These are phyloP conservation scores for Laetiporus sulphureus DNA, from an alignment of 1,284 basidiomycete genomes.

Conservation along the genomic window DNA sequence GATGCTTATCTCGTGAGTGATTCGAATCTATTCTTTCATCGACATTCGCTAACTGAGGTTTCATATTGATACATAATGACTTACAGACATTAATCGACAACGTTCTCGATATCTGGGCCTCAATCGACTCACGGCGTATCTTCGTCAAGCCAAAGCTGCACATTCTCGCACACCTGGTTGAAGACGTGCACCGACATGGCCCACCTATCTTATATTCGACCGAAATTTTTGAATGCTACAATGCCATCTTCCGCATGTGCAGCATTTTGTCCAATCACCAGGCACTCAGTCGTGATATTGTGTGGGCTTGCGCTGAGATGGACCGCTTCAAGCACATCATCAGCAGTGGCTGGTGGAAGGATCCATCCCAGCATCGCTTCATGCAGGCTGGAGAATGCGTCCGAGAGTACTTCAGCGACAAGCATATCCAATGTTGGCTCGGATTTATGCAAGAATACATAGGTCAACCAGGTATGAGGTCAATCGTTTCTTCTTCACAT, in stretches of 20 bases:
- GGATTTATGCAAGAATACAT: too few species aligned
- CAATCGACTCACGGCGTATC: slow-evolving; percentile 15
- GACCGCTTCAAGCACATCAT: slow-evolving; percentile 24
- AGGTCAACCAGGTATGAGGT: too few species aligned
- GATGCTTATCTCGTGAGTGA: slow-evolving; percentile 25
- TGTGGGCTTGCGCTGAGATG: slow-evolving; percentile 24
- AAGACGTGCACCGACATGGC: slow-evolving; percentile 16
- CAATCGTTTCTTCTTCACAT: too few species aligned
- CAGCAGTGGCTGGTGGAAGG: slow-evolving; percentile 18
- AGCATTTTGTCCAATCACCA: slow-evolving; percentile 38
- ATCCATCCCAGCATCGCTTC: too few species aligned
- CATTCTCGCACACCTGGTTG: slow-evolving; percentile 15
- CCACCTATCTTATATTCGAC: slow-evolving; percentile 24
- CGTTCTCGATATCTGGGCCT: slow-evolving; percentile 15
- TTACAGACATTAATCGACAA: slow-evolving; percentile 11
- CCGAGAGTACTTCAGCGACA: too few species aligned
- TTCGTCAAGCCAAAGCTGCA: slow-evolving; percentile 23
- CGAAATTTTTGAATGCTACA: slow-evolving; percentile 40
- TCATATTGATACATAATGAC: background rate
- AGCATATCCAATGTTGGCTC: too few species aligned
- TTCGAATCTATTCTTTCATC: background rate
- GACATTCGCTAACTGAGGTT: background rate
- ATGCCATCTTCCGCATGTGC: slow-evolving; percentile 33
- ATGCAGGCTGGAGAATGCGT: too few species aligned
- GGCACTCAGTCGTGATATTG: slow-evolving; percentile 38